A percentile compares a stretch with the other conserved stretches of the same genome.
Evolutionary conservation across 805 yeast species (phyloP).

Genomic region (Metschnikowia arizonensis): DNA sequence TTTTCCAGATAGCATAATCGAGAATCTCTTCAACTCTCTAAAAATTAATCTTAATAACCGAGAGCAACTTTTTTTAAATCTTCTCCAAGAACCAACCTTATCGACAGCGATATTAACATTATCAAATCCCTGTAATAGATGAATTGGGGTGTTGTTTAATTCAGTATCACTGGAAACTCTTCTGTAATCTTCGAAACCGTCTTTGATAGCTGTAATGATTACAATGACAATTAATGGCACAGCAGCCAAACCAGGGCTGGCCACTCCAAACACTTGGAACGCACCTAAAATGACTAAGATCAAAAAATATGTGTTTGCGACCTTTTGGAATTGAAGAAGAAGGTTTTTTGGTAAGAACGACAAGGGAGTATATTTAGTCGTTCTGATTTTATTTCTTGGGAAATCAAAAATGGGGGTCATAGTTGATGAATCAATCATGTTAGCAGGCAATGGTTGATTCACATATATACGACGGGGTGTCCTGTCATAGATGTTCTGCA

Average conservation of each 20-base stretch:
- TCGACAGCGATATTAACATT: conserved; percentile 58
- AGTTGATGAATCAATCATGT: conserved; percentile 44
- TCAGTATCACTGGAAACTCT: conserved; percentile 69
- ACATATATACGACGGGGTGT: conserved; percentile 45
- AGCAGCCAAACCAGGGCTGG: conserved; percentile 67
- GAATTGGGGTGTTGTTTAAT: conserved; percentile 64
- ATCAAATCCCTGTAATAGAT: conserved; percentile 47
- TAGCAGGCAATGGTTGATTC: conserved; percentile 46
- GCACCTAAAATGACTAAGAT: conserved; percentile 75
- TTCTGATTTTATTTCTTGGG: conserved; percentile 87
- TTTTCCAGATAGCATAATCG: conserved; percentile 26
- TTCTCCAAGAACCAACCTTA: conserved; percentile 60
- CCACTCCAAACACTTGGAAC: conserved; percentile 74
- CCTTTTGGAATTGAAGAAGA: conserved; percentile 62
- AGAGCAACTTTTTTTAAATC: conserved; percentile 58
- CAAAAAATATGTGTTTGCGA: conserved; percentile 88
- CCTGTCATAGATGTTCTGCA: conserved; percentile 35
- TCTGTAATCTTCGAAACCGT: conserved; percentile 77
- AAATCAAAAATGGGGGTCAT: conserved; percentile 59
- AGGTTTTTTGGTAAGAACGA: conserved; percentile 85
- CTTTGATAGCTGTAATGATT: conserved; percentile 67
- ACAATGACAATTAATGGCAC: conserved; percentile 81
- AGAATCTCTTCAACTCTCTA: conserved; percentile 20
- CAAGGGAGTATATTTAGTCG: conserved; percentile 92
- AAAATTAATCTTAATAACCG: conserved; percentile 20